These are phyloP conservation scores for Gentiana straminea DNA, from an alignment of 257 asterid species.

Conservation along the genomic window DNA sequence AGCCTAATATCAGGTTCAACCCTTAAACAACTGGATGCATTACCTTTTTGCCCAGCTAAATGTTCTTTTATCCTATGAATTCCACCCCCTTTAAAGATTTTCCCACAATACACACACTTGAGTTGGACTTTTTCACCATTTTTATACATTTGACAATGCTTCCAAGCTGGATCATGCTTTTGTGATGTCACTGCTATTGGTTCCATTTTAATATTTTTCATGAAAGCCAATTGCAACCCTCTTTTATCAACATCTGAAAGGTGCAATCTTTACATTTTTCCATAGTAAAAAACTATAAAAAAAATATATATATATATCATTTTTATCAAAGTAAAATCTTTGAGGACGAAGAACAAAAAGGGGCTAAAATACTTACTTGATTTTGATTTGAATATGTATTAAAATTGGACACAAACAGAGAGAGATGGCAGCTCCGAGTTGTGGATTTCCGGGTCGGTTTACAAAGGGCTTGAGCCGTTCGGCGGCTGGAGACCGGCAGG, in stretches of 20 bases:
- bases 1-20: conserved; percentile 74
- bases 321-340: conserved; percentile 7
- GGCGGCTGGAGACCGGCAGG: not conserved
- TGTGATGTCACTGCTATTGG: conserved; percentile 76
- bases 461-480: not conserved
- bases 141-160: conserved; percentile 86
- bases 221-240: not conserved
- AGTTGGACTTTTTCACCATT: conserved; percentile 77
- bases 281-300: not conserved
- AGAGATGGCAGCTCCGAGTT: conserved; percentile 34
- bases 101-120: conserved; percentile 83
- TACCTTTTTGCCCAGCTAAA: conserved; percentile 92
- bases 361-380: conserved; percentile 34
- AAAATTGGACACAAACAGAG: conserved; percentile 7
- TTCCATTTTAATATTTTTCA: conserved; percentile 46
- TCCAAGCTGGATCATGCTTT: conserved; percentile 98
- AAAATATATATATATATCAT: not conserved
- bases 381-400: conserved; percentile 15
- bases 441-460: conserved; percentile 17
- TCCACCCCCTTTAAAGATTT: conserved; percentile 91
- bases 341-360: not conserved
- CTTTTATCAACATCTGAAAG: not conserved
- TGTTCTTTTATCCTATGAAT: conserved; percentile 97
- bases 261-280: not conserved
- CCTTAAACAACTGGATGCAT: conserved; percentile 86